These are phyloP conservation scores for Aspergillus ostianus DNA, from an alignment of 495 filamentous ascomycete genomes.

Conservation along the genomic window DNA sequence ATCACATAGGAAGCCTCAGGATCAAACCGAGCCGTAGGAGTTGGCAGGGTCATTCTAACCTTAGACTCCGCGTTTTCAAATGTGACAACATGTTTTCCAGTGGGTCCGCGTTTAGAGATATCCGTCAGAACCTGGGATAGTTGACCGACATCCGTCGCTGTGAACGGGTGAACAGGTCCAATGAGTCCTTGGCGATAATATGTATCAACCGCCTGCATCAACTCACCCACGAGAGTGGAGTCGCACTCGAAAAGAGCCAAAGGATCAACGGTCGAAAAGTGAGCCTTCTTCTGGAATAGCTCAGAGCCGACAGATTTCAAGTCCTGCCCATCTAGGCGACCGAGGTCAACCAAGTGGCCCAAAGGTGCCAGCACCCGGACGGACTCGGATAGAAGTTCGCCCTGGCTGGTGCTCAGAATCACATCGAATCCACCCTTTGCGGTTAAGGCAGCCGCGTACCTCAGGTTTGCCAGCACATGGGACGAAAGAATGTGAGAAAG, in stretches of 20 bases:
- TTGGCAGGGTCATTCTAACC: background rate
- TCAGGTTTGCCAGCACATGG: background rate
- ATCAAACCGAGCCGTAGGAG: background rate
- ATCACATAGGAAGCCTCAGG: conserved; percentile 1
- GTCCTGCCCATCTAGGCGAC: background rate
- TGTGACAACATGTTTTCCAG: background rate
- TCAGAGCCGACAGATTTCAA: background rate
- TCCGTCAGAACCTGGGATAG: background rate
- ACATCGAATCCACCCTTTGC: conserved; percentile 5
- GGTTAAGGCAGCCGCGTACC: background rate
- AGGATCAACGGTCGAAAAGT: conserved; percentile 2
- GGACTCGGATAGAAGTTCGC: background rate
- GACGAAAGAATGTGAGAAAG: background rate
- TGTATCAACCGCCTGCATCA: background rate
- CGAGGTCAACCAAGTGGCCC: conserved; percentile 5
- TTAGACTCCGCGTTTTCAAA: background rate
- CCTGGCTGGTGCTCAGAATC: background rate
- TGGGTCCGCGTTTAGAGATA: background rate
- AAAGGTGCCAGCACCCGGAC: background rate
- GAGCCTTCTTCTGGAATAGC: background rate
- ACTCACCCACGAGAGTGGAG: background rate
- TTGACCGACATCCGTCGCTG: background rate
- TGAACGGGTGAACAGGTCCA: background rate
- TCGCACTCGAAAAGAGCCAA: background rate
- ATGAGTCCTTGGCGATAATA: background rate